Base-by-base conservation (phyloP, 2,329 filamentous ascomycete genomes). In the Tolypocladium tundrense region DNA sequence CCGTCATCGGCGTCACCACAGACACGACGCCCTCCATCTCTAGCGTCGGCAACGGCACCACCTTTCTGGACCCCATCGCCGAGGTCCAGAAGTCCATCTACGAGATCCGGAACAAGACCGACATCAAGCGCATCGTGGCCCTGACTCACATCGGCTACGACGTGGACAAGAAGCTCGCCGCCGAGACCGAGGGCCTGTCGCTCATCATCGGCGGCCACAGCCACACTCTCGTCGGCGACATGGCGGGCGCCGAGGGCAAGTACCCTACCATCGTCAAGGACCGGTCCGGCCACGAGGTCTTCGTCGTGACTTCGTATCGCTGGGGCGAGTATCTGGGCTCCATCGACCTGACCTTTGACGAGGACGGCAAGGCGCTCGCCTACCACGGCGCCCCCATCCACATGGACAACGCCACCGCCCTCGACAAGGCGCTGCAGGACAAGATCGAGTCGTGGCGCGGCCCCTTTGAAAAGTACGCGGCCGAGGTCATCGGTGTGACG, bases 311-410 rank as follows among this genome's bases (percentile, higher is more conserved):
- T 9, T 81, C 84, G 2, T 88, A 84, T 66, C 79, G 84, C 61
- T 88, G 85, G 85, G 85, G 85, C 55, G 83, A 87, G 70, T 87
- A 87, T 58, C 70, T 88, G 2, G 85, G 85, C 58, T 85, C 85
- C 68, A 88, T 88, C 62, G 84, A 87, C 61, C 78, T 88, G 9
- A 83, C 81, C 1, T 88, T 85, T 64, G 83, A 86, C 63, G 62
- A 73, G 4, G 71, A 80, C 1, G 85, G 85, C 67, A 83, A 80
- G 67, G 79, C 86, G 19, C 75, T 87, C 7, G 77, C 77, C 4
- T 88, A 88, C 70, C 79, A 80, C 64, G 85, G 85, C 39, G 84
- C 78, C 0, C 85, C 85, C 1, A 81, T 88, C 62, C 84, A 86
- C 65, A 71, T 88, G 57, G 83, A 80, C 69, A 87, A 87, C 70